These are phyloP conservation scores for Malassezia pachydermatis DNA, from an alignment of 1,284 basidiomycete genomes.

Conservation along the genomic window DNA sequence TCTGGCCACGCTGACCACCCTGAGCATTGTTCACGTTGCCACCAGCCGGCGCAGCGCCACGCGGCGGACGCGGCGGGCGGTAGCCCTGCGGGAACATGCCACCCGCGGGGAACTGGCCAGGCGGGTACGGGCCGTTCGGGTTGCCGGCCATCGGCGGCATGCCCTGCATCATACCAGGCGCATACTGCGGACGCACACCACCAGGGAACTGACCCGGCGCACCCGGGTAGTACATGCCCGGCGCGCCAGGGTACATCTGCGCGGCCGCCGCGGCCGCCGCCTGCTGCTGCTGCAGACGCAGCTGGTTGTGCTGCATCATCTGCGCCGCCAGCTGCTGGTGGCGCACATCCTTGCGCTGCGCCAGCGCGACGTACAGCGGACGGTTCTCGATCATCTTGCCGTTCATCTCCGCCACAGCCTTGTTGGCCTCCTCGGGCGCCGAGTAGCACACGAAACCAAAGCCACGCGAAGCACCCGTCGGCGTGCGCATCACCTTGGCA, in stretches of 20 bases:
- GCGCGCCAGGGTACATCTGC: slow-evolving; percentile 43
- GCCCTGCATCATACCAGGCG: slow-evolving; percentile 48
- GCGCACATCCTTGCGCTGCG: slow-evolving; percentile 95
- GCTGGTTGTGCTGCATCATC: slow-evolving; percentile 49
- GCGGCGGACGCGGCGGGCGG: slow-evolving; percentile 39
- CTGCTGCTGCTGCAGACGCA: slow-evolving; percentile 46
- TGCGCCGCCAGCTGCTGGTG: slow-evolving; percentile 98
- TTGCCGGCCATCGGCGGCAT: slow-evolving; percentile 28
- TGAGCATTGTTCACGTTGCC: slow-evolving; percentile 6
- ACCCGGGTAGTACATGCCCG: slow-evolving; percentile 48
- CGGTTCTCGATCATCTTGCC: slow-evolving; percentile 99
- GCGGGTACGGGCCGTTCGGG: slow-evolving; percentile 37
- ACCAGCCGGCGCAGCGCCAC: slow-evolving; percentile 26
- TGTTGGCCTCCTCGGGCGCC: slow-evolving; percentile 95
- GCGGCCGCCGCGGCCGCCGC: slow-evolving; percentile 30
- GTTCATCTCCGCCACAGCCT: slow-evolving; percentile 99
- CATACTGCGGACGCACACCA: slow-evolving; percentile 45
- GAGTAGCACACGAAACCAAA: slow-evolving; percentile 99
- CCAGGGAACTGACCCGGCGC: slow-evolving; percentile 38
- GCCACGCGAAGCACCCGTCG: slow-evolving; percentile 67
- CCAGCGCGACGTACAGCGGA: slow-evolving; percentile 95
- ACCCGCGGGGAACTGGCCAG: slow-evolving; percentile 40
- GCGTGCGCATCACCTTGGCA: slow-evolving; percentile 97
- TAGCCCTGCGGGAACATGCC: slow-evolving; percentile 45
- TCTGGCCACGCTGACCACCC: slow-evolving; percentile 23